These are phyloP conservation scores for Russula virescens DNA, from an alignment of 768 basidiomycete species.

Conservation along the genomic window DNA sequence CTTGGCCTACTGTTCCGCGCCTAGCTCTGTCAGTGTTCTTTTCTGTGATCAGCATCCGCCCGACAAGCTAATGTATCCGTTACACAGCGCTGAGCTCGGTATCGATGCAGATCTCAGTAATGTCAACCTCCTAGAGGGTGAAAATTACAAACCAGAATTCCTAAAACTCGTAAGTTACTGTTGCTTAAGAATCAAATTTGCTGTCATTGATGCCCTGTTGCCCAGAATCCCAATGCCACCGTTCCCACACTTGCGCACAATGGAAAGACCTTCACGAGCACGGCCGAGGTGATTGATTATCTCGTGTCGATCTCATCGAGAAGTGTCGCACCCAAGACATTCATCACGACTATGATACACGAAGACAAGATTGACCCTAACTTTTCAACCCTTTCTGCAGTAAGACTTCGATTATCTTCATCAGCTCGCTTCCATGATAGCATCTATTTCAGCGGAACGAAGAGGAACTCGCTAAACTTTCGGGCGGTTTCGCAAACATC, in stretches of 20 bases:
- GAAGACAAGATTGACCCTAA: constrained; percentile 47
- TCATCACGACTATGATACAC: constrained; percentile 39
- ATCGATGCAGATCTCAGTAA: not conserved
- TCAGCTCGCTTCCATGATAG: not conserved
- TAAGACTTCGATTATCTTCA: constrained; percentile 25
- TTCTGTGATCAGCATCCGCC: not conserved
- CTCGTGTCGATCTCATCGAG: constrained; percentile 38
- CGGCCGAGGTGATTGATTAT: constrained; percentile 37
- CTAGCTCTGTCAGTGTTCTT: not conserved
- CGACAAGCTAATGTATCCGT: not conserved
- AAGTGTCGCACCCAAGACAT: constrained; percentile 33
- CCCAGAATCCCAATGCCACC: constrained; percentile 22
- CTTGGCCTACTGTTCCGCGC: not conserved
- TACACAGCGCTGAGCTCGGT: constrained; percentile 2
- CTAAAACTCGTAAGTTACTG: constrained; percentile 1
- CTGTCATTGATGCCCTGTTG: not conserved
- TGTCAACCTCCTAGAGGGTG: constrained; percentile 1
- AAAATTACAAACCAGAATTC: constrained; percentile 1
- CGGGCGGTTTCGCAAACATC: constrained; percentile 29
- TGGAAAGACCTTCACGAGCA: constrained; percentile 32
- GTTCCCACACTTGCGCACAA: constrained; percentile 9
- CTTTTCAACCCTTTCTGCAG: constrained; percentile 40
- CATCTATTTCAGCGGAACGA: constrained; percentile 36
- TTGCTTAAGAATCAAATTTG: not conserved
- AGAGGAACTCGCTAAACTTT: constrained; percentile 40